Base-by-base conservation (phyloP, 2,329 filamentous ascomycete genomes). In the Chaetomiaceae sp. region DNA sequence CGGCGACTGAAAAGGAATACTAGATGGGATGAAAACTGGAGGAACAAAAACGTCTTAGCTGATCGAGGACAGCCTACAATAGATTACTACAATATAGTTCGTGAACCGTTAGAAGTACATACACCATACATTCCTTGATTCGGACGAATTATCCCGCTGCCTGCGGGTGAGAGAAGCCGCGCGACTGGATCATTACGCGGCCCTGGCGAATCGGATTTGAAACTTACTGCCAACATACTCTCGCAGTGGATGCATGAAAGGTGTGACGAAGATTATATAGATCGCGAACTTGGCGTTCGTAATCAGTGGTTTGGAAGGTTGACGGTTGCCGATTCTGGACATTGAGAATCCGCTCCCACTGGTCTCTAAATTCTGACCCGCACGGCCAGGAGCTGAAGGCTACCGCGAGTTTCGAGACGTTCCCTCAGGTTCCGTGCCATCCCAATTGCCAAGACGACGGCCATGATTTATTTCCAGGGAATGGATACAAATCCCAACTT, bases 331-430 rank as follows among this genome's bases (percentile, higher is more conserved):
- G 30, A 33, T 13, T 33, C 5, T 33, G 14, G 30, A 20, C n/a
- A 16, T 34, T 18, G 18, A 8, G 20, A 21, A 11, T 25, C 8
- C 27, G 25, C 18, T 34, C 18, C 14, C n/a, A n/a, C n/a, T n/a
- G n/a, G n/a, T n/a, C n/a, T n/a, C n/a, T n/a, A n/a, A n/a, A n/a
- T 10, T 42, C 14, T 13, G 27, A 23, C 34, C 36, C 34, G 43
- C 50, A 37, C 43, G 50, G 43, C 36, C 50, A 29, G 36, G n/a
- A 14, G 10, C 6, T 29, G 50, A 41, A 30, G 42, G 43, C 42
- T 34, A 7, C 50, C 43, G 36, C 38, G 38, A 4, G 33, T 37
- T 44, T 48, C 27, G 42, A 36, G 36, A 30, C 16, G 37, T 23
- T 30, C 29, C 21, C 20, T 40, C 29, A 30, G n/a, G 37, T 23